Evolutionary conservation across 805 yeast genomes (phyloP), one percentile per base, ranked within the genome.

Genomic region (Candida easanensis): DNA sequence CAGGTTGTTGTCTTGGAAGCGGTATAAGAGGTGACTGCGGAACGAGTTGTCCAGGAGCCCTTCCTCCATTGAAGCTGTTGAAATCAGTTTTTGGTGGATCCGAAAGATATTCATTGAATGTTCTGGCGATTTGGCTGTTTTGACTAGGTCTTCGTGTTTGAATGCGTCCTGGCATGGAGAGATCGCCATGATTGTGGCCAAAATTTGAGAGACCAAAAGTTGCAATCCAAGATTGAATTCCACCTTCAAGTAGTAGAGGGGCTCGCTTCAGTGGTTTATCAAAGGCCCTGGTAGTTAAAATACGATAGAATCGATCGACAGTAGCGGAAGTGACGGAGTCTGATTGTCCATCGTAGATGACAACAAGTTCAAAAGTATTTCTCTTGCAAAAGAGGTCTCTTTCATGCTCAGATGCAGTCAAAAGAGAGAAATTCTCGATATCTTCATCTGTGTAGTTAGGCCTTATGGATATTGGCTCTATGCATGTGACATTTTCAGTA

Each of bases 391-490:
- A 89, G 38, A 74, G 50, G 1, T 54, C 58, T 39, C 73, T 73
- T 54, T 88, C 93, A 4, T 60, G 59, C 13, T 69, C 70, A 2
- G 89, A 78, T 14, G 85, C 69, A 3, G 76, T 71, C 14, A 78
- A 60, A 45, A 80, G 65, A 10, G 91, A 73, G 36, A 76, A 65
- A 33, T 70, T 73, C 52, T 84, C 86, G n/a, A 90, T 64, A 42
- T 84, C 91, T n/a, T 60, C 63, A 53, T 85, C 87, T 0, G 76
- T 69, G 56, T 77, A 76, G 9, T 67, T 64, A 1, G 63, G 60
- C 40, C 79, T 63, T 16, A 82, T 66, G 1, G 79, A 70, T 16
- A 74, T 70, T 0, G 97, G 97, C 41, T 88, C 96, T 16, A 90
- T 73, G 57, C 90, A 86, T 10, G 87, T 72, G 8, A 84, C 61